phyloP scores from a whole-genome alignment of 805 yeast genomes.

The Suhomyces sp. region DNA sequence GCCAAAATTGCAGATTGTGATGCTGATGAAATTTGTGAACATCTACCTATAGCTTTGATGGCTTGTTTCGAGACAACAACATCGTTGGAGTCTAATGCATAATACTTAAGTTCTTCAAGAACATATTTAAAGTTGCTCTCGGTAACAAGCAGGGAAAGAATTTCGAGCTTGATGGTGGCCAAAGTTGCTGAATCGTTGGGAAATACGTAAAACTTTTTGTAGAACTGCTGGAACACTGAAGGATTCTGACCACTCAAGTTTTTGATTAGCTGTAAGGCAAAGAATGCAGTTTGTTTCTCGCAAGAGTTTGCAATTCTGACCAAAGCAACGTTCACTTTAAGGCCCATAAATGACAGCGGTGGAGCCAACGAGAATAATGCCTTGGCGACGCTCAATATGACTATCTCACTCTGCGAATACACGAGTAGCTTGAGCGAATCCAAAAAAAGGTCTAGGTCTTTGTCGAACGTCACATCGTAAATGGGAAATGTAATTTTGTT shows the following conservation, averaged over 20 bases:
- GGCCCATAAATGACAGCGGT: constrained; percentile 46
- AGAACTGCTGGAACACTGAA: constrained; percentile 31
- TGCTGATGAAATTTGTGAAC: constrained; percentile 44
- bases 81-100: constrained; percentile 33
- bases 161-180: constrained; percentile 55
- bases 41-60: constrained; percentile 59
- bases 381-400: constrained; percentile 57
- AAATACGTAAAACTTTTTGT: constrained; percentile 50
- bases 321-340: constrained; percentile 50
- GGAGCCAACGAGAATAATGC: constrained; percentile 60
- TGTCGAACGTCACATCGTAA: constrained; percentile 45
- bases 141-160: constrained; percentile 57
- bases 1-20: constrained; percentile 48
- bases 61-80: constrained; percentile 40
- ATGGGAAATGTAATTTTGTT: constrained; percentile 13
- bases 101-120: constrained; percentile 62
- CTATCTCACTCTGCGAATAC: constrained; percentile 54
- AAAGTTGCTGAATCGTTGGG: constrained; percentile 49
- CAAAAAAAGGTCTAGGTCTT: constrained; percentile 58
- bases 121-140: constrained; percentile 50
- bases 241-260: constrained; percentile 34
- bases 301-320: constrained; percentile 39
- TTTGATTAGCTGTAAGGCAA: constrained; percentile 48
- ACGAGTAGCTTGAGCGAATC: constrained; percentile 45
- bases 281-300: constrained; percentile 18